Evolutionary conservation across 495 filamentous ascomycete genomes (phyloP), one percentile per base, ranked within the genome.

Genomic region (Ramalina peruviana): DNA sequence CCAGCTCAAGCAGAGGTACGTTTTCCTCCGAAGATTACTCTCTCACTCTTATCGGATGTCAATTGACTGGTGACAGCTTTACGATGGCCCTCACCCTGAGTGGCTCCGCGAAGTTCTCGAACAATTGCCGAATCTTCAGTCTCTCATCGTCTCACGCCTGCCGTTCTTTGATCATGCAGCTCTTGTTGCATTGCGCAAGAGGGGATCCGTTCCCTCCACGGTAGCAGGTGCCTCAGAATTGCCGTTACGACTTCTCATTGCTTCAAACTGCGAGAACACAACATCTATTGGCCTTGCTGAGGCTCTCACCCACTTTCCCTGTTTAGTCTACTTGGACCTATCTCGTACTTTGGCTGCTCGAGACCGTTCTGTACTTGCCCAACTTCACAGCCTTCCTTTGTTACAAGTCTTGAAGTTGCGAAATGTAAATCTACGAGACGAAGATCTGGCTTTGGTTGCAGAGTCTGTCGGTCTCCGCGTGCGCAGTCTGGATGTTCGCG

Each of bases 121-220:
- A 36, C 72, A 67, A 19, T 61, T 82, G 19, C 80, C 79, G 1
- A 72, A 70, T 36, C 63, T 83, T 17, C 80, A 82, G 55, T 76
- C 71, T 1, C 65, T 83, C 48, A 69, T 82, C 48, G 76, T 82
- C 1, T 73, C 78, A 9, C 69, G 70, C 27, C 63, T 82, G 17
- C 76, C 79, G 0, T 81, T 81, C 51, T 82, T 82, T 56, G 79
- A 82, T 46, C 76, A 83, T 52, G 69, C 71, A 56, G 67, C 77
- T n/a, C 69, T 82, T 58, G 59, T 68, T 42, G 71, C 71, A 12
- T 54, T 81, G 46, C 68, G 64, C 42, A 51, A 61, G 17, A 42
- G 52, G 30, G 48, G 51, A 16, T 36, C 21, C 40, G 49, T 41
- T 27, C 43, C 54, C 16, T 46, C 48, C 16, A 36, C 46, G 11